Conservation (phyloP, 768 basidiomycete genomes). For the Phaeotremella fagi region DNA sequence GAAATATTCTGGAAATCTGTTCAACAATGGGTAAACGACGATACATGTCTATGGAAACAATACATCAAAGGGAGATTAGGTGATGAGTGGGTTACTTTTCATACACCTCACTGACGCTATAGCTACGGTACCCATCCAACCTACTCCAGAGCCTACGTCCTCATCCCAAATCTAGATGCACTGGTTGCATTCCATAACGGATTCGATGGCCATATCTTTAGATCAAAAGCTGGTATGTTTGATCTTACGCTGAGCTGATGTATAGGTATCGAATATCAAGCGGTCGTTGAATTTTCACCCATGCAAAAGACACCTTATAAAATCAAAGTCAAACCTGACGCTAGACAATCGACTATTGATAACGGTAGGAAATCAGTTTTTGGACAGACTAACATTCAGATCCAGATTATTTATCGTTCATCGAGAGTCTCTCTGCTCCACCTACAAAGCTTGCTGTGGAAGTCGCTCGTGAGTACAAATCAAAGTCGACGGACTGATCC, state of each 20-base stretch:
- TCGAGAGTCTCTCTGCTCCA: conserved; percentile 63
- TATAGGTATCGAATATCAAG: conserved; percentile 77
- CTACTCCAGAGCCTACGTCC: conserved; percentile 83
- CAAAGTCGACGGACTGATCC: conserved; percentile 28
- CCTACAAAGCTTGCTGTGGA: conserved; percentile 56
- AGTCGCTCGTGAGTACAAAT: conserved; percentile 49
- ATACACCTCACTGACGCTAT: background rate
- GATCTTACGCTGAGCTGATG: background rate
- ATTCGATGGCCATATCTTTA: conserved; percentile 87
- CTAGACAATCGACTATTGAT: conserved; percentile 80
- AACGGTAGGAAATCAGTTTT: conserved; percentile 56
- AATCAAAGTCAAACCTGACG: conserved; percentile 60
- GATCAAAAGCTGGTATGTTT: conserved; percentile 77
- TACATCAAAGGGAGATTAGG: conserved; percentile 34
- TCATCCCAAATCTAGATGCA: conserved; percentile 70
- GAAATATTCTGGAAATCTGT: conserved; percentile 92
- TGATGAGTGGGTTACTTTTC: conserved; percentile 37
- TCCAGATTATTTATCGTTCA: conserved; percentile 55
- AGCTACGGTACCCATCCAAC: conserved; percentile 80
- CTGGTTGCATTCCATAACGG: conserved; percentile 70
- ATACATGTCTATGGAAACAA: conserved; percentile 48
- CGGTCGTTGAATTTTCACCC: conserved; percentile 89
- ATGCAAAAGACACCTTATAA: conserved; percentile 73
- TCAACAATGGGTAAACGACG: conserved; percentile 72
- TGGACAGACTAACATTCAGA: conserved; percentile 28